Evolutionary conservation across 2,329 filamentous ascomycete genomes (phyloP), one percentile per base, ranked within the genome.

Genomic region (Exophiala mesophila): DNA sequence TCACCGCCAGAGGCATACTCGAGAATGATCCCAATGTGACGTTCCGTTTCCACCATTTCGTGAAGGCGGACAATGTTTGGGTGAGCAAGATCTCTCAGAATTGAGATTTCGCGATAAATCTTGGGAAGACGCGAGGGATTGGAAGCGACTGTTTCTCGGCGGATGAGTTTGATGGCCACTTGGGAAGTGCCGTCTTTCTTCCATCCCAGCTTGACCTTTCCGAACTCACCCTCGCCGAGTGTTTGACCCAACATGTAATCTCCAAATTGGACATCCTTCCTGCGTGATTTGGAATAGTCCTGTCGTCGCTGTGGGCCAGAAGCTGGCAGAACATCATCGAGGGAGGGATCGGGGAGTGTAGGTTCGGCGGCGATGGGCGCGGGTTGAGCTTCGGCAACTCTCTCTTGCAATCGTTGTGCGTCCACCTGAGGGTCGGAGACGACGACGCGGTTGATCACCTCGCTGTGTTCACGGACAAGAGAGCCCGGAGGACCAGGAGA

Each of bases 191-290:
- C 89, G 65, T 94, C 89, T 62, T 88, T 85, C 66, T 96, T 97
- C 92, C 92, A 98, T 18, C 92, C 92, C 59, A 97, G 80, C 66
- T 96, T 97, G 57, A 98, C 92, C 63, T 98, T 98, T 53, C 92
- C 92, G 63, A 98, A 98, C 66, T 98, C 92, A 49, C 92, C 92
- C 70, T 98, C 92, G 36, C 92, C 92, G 36, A 98, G 83, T 2
- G 90, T 97, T 63, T 95, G 90, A 24, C 92, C 92, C 3, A 98
- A 76, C 47, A 94, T 88, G 65, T 97, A 98, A 51, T 96, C 88
- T 47, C 90, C 90, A 62, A 98, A 97, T 54, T 87, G 89, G 30
- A 84, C 88, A 52, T 84, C 80, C 69, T 94, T 95, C 46, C 74
- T 67, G 20, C 70, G 67, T 15, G 70, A 67, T 42, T 61, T 64